Conservation (phyloP, 768 basidiomycete genomes). For the Rhodotorula graminis region DNA sequence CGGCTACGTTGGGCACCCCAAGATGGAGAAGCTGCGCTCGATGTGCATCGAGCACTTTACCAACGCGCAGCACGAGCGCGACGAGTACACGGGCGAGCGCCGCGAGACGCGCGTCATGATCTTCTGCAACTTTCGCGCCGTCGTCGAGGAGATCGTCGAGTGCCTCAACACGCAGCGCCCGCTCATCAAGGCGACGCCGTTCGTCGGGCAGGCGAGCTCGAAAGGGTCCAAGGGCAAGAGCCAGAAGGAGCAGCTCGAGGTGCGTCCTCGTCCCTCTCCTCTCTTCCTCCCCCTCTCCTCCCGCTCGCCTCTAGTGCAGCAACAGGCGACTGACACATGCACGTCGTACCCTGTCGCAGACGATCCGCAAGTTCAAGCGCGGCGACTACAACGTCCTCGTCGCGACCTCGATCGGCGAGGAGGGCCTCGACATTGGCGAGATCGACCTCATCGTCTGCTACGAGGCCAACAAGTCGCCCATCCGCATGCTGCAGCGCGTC, state of each 20-base stretch:
- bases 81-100: constrained; percentile 36
- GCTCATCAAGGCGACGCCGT: constrained; percentile 71
- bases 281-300: not conserved
- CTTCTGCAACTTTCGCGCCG: constrained; percentile 82
- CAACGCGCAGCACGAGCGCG: constrained; percentile 47
- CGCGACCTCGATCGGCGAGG: constrained; percentile 94
- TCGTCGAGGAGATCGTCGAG: constrained; percentile 84
- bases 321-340: too few species aligned
- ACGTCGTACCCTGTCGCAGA: constrained; percentile 50
- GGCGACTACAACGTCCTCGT: constrained; percentile 89
- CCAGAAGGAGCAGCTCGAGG: constrained; percentile 87
- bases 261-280: constrained; percentile 47
- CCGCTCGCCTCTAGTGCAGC: too few species aligned
- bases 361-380: constrained; percentile 77
- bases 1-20: constrained; percentile 62
- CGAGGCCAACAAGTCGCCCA: constrained; percentile 91
- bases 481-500: constrained; percentile 93
- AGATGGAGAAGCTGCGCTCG: constrained; percentile 75
- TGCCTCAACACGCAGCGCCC: constrained; percentile 65
- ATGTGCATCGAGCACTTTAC: constrained; percentile 77
- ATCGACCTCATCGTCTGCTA: constrained; percentile 94
- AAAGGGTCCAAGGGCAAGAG: constrained; percentile 78
- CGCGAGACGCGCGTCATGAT: constrained; percentile 68
- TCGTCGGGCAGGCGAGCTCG: constrained; percentile 83
- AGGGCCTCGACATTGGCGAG: constrained; percentile 96